Evolutionary conservation across 164 flowering plant genomes (phyloP), one percentile per base, ranked within the genome.

Genomic region (Platanus orientalis): DNA sequence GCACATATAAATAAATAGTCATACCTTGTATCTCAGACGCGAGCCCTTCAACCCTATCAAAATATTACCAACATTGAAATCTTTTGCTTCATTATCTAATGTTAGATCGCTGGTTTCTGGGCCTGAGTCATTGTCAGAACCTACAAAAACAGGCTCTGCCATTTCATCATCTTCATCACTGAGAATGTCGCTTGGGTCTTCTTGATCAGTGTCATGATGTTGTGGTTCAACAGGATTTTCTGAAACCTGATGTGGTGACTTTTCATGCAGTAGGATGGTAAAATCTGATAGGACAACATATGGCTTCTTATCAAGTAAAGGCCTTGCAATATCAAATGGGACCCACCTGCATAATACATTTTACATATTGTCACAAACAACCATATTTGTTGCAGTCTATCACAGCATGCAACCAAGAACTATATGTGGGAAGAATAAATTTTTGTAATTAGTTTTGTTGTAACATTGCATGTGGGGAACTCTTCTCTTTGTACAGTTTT

Each of bases 211-310:
- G 19, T 80, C 76, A 47, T 74, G 64, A 58, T 62, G 66, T n/a
- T n/a, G n/a, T 23, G 72, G 55, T 58, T 76, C 88, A 67, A 42
- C 42, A 36, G 56, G 60, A 56, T 52, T 63, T 48, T 73, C 83
- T 48, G 68, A 52, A 62, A 42, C 53, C 39, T 23, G 54, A 23
- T 71, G 69, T 50, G 62, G 55, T 28, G 71, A 71, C 24, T 71
- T 76, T 19, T 54, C 79, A 75, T 76, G 76, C 76, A 75, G 78
- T 50, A 64, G 49, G 66, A 48, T 29, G 36, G 68, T 58, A 67
- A 54, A 72, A 77, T 88, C 94, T 21, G 98, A 84, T 63, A 93
- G 64, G 44, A 88, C 75, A 34, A 76, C 90, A 74, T 90, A 90
- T 16, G 71, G 67, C 65, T 70, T 81, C 69, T 67, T 80, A 75